Evolutionary conservation across 2,329 filamentous ascomycete species (phyloP).

Genomic region (Talaromyces rugulosus): DNA sequence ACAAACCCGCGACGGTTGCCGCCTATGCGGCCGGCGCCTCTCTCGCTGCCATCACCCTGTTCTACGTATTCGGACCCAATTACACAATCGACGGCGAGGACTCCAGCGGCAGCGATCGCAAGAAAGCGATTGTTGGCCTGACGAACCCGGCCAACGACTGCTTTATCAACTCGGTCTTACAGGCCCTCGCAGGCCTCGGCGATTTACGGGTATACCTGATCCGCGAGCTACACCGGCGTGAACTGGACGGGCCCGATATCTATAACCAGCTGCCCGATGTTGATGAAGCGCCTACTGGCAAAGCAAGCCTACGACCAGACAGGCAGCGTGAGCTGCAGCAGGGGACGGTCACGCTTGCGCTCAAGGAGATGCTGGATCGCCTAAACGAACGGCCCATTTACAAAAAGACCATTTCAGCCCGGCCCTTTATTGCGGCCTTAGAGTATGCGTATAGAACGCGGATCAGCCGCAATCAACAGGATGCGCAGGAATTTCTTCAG

Average conservation of each 20-base stretch:
- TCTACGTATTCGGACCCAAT: constrained; percentile 97
- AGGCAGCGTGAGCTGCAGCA: constrained; percentile 63
- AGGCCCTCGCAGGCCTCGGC: constrained; percentile 83
- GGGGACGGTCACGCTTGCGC: constrained; percentile 75
- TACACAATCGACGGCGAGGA: constrained; percentile 87
- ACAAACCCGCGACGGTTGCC: constrained; percentile 76
- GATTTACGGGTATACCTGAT: constrained; percentile 90
- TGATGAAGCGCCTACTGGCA: constrained; percentile 29
- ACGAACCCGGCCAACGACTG: constrained; percentile 91
- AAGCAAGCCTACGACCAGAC: constrained; percentile 34
- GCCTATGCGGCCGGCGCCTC: constrained; percentile 95
- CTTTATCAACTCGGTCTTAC: constrained; percentile 94
- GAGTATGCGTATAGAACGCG: constrained; percentile 84
- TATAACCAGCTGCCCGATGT: constrained; percentile 61
- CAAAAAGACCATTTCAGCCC: constrained; percentile 86
- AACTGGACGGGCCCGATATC: constrained; percentile 70
- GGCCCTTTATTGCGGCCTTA: constrained; percentile 75
- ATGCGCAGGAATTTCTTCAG: constrained; percentile 95
- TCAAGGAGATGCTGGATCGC: constrained; percentile 89
- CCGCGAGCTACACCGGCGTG: constrained; percentile 78
- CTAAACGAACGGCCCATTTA: constrained; percentile 92
- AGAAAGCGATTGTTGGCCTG: constrained; percentile 84
- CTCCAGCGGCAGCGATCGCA: constrained; percentile 57
- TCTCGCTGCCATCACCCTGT: constrained; percentile 86
- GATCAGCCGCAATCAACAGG: constrained; percentile 92